Evolutionary conservation across 208 protist genomes (phyloP).

Genomic region (Phytomonas francai): DNA sequence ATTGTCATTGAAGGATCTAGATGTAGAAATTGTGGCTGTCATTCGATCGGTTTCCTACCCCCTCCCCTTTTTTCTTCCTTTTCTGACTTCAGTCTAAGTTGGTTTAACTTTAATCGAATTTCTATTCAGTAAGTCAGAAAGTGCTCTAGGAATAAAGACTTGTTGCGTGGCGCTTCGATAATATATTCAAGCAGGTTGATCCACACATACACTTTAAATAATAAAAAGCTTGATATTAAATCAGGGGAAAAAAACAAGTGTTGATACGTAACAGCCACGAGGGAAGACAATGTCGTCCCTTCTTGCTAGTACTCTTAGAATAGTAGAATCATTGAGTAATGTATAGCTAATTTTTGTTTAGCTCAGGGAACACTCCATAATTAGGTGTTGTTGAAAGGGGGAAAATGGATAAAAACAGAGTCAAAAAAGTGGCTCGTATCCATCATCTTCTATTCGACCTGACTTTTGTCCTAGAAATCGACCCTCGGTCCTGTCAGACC

Average conservation of each 20-base stretch:
- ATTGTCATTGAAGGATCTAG: neutral
- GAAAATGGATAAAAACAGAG: constrained; percentile 12
- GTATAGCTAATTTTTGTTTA: neutral
- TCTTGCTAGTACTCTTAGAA: neutral
- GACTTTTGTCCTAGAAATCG: constrained; percentile 29
- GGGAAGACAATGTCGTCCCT: constrained; percentile 4
- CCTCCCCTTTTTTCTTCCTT: constrained; percentile 8
- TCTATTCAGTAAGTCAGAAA: neutral
- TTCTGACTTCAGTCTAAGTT: constrained; percentile 3
- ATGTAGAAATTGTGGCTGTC: neutral
- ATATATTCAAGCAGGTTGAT: neutral
- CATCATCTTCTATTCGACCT: constrained; percentile 20
- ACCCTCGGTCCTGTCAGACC: neutral
- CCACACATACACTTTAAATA: neutral
- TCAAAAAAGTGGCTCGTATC: constrained; percentile 13
- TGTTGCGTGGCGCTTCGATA: neutral
- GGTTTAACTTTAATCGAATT: neutral
- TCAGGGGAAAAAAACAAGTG: neutral
- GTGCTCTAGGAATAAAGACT: neutral
- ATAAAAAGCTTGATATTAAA: neutral
- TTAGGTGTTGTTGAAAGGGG: neutral
- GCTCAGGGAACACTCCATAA: neutral
- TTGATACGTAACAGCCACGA: neutral
- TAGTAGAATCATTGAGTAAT: neutral
- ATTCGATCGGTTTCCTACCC: neutral